A percentile compares a stretch with the other conserved stretches of the same genome.
Conservation (phyloP, 2,329 filamentous ascomycete genomes). For the Paecilomyces niveus region DNA sequence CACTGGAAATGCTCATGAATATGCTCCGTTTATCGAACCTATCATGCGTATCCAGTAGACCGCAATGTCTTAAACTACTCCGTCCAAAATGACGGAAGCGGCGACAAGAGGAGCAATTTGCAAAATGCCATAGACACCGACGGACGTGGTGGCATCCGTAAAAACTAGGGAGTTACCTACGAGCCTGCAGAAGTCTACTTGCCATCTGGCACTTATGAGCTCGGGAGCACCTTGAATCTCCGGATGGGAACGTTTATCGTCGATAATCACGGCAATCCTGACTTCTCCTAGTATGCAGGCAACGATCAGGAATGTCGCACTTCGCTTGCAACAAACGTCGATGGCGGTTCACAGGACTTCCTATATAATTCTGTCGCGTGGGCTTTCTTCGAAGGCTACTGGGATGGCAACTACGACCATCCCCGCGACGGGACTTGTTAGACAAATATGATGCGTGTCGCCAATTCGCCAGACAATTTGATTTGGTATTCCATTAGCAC, state of each 20-base stretch:
- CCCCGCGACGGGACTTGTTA: conserved; percentile 23
- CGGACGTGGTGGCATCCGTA: conserved; percentile 9
- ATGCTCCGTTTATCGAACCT: too few relatives aligned
- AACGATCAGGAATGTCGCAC: too few relatives aligned
- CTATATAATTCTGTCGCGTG: conserved; percentile 27
- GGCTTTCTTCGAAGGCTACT: conserved; percentile 23
- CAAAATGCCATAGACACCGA: conserved; percentile 13
- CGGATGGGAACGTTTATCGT: too few relatives aligned
- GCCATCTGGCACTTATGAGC: conserved; percentile 21
- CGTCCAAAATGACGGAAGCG: too few relatives aligned
- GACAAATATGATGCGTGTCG: conserved; percentile 26
- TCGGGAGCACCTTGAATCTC: conserved; percentile 18
- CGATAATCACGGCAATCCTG: too few relatives aligned
- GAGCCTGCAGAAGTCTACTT: conserved; percentile 24
- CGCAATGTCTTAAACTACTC: too few relatives aligned
- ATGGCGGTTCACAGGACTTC: too few relatives aligned
- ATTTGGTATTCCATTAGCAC: conserved; percentile 26
- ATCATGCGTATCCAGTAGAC: too few relatives aligned
- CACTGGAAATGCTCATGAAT: too few relatives aligned
- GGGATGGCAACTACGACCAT: conserved; percentile 16
- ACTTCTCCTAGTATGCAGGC: conserved; percentile 24
- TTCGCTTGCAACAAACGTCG: too few relatives aligned
- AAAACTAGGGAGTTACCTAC: conserved; percentile 8
- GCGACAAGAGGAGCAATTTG: too few relatives aligned
- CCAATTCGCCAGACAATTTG: conserved; percentile 14